Conservation (phyloP, 148 eudicot species). For the Rhododendron henanense region DNA sequence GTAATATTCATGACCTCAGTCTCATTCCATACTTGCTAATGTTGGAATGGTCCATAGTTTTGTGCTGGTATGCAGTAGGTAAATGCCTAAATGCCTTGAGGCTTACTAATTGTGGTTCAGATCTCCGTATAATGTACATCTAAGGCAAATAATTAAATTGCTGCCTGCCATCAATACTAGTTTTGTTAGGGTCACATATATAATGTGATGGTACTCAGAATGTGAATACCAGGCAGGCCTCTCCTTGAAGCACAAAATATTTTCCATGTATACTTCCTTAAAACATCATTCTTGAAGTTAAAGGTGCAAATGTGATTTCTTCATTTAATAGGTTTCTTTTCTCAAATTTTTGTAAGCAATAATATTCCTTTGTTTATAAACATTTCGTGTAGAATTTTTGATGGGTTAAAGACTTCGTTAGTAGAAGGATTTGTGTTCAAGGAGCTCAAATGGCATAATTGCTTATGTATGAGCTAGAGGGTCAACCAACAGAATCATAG, state of each 20-base stretch:
- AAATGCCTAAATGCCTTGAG: not conserved
- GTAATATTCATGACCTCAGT: constrained; percentile 31
- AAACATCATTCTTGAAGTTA: not conserved
- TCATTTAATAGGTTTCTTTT: not conserved
- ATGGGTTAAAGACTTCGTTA: not conserved
- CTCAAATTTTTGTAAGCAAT: not conserved
- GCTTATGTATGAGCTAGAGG: not conserved
- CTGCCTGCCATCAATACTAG: not conserved
- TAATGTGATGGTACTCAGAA: not conserved
- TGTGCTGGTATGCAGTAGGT: not conserved
- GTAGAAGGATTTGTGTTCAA: not conserved
- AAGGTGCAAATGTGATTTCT: not conserved
- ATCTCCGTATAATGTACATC: not conserved
- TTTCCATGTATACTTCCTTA: not conserved
- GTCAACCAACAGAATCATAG: not conserved
- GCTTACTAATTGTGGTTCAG: not conserved
- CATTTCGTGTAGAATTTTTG: not conserved
- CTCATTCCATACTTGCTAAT: not conserved
- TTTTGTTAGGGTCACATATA: not conserved
- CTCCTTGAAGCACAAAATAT: constrained; percentile 1
- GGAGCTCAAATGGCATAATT: not conserved
- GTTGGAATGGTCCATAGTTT: not conserved
- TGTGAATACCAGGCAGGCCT: not conserved
- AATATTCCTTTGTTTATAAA: not conserved
- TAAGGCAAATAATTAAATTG: not conserved